Evolutionary conservation across 2,329 filamentous ascomycete genomes (phyloP).

Genomic region (Rutstroemia sp.): DNA sequence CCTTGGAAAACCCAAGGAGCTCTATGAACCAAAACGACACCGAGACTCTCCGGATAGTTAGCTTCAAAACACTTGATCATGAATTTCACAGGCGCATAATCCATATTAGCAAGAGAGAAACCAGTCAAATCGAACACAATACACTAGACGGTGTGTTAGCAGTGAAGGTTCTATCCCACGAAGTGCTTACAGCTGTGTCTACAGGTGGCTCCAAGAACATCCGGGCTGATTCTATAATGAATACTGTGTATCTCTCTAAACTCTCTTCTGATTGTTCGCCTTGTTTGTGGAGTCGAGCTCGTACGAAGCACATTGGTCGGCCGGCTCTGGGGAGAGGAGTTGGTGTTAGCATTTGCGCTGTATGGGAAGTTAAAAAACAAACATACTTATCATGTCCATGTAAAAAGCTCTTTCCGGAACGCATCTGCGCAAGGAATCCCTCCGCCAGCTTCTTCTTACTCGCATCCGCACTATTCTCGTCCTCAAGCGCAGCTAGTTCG

Average conservation of each 20-base stretch:
- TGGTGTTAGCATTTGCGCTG: background rate
- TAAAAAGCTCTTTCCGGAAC: conserved; percentile 87
- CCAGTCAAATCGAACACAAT: conserved; percentile 94
- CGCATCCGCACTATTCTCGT: conserved; percentile 48
- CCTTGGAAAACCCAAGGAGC: conserved; percentile 96
- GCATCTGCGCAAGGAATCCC: conserved; percentile 77
- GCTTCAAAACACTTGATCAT: conserved; percentile 99
- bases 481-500: conserved; percentile 58
- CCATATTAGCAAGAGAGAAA: conserved; percentile 95
- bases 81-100: conserved; percentile 94
- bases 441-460: conserved; percentile 56
- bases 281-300: conserved; percentile 72
- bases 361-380: too few species aligned
- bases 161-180: background rate
- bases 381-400: conserved; percentile 70
- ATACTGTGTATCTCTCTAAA: conserved; percentile 86
- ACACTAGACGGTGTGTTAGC: conserved; percentile 45
- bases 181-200: conserved; percentile 75
- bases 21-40: conserved; percentile 87
- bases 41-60: conserved; percentile 92
- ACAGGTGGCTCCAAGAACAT: conserved; percentile 72
- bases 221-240: conserved; percentile 88
- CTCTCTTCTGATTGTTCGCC: conserved; percentile 77
- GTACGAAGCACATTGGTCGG: conserved; percentile 78
- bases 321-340: conserved; percentile 38